A percentile compares a stretch with the other conserved stretches of the same genome.
Conservation (phyloP, 768 basidiomycete species). For the Podaxis sp. region DNA sequence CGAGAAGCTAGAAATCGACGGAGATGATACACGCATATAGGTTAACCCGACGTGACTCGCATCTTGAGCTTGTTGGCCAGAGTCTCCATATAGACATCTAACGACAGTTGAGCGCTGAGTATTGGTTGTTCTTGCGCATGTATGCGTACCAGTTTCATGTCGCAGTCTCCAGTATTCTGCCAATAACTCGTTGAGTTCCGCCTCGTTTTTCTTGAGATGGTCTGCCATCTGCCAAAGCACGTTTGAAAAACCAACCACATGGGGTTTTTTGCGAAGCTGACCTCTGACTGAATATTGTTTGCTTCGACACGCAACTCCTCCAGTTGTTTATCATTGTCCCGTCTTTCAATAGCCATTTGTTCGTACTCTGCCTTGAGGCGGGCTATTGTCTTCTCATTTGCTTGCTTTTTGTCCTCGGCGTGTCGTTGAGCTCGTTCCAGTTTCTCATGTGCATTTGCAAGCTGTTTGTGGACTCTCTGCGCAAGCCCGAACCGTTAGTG, state of each 20-base stretch:
- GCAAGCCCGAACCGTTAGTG: neutral
- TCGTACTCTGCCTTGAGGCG: constrained; percentile 78
- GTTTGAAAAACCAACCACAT: neutral
- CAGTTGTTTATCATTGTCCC: constrained; percentile 76
- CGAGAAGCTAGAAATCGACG: constrained; percentile 26
- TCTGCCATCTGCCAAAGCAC: constrained; percentile 61
- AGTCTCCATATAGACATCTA: constrained; percentile 87
- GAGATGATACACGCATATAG: constrained; percentile 19
- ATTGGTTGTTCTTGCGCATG: constrained; percentile 7
- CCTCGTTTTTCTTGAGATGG: constrained; percentile 71
- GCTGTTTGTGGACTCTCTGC: constrained; percentile 80
- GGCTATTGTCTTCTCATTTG: constrained; percentile 74
- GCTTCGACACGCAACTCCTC: constrained; percentile 76
- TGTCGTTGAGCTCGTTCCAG: constrained; percentile 76
- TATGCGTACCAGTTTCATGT: constrained; percentile 64
- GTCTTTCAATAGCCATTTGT: constrained; percentile 71
- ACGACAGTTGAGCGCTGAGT: neutral
- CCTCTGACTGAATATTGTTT: constrained; percentile 66
- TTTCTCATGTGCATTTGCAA: constrained; percentile 80
- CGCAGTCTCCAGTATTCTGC: constrained; percentile 82
- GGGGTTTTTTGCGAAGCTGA: constrained; percentile 23
- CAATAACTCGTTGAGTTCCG: constrained; percentile 78
- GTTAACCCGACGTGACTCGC: constrained; percentile 33
- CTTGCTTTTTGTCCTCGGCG: constrained; percentile 74
- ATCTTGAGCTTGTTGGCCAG: constrained; percentile 79